These are phyloP conservation scores for Fusarium keratoplasticum DNA, from an alignment of 2,329 filamentous ascomycete species.

Conservation along the genomic window DNA sequence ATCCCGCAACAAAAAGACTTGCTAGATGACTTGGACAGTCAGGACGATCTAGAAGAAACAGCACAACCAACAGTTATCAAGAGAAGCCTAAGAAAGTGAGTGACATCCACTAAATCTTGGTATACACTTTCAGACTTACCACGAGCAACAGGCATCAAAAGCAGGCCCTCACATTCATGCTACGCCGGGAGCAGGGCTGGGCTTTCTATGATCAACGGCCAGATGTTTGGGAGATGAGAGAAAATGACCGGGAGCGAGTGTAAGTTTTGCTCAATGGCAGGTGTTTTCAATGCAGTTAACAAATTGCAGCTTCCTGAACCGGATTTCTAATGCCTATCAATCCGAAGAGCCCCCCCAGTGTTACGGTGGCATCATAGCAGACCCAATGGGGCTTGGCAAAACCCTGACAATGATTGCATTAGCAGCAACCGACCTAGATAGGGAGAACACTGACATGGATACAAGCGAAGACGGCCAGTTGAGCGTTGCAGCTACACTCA, in stretches of 20 bases:
- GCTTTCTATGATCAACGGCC: constrained; percentile 33
- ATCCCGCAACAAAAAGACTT: constrained; percentile 31
- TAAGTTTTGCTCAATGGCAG: too few species aligned
- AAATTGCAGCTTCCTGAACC: constrained; percentile 50
- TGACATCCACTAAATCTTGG: too few species aligned
- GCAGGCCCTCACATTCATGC: constrained; percentile 58
- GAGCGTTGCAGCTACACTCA: constrained; percentile 39
- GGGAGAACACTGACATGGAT: accelerated
- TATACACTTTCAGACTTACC: too few species aligned
- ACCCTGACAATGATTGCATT: constrained; percentile 58
- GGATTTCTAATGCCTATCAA: constrained; percentile 45
- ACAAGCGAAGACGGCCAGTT: neutral
- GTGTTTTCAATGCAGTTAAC: too few species aligned
- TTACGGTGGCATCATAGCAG: constrained; percentile 59
- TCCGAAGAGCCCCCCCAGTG: constrained; percentile 49
- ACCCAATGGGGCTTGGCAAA: constrained; percentile 61
- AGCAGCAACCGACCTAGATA: constrained; percentile 42
- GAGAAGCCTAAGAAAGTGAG: constrained; percentile 38
- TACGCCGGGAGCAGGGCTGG: constrained; percentile 53
- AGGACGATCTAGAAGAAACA: constrained; percentile 45
- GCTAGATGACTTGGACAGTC: constrained; percentile 40
- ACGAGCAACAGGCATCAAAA: constrained; percentile 55
- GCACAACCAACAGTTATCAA: constrained; percentile 42
- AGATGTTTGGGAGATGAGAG: constrained; percentile 51
- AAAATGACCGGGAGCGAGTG: too few species aligned